Evolutionary conservation across 345 rosid species (phyloP).

Genomic region (Carallia brachiata): DNA sequence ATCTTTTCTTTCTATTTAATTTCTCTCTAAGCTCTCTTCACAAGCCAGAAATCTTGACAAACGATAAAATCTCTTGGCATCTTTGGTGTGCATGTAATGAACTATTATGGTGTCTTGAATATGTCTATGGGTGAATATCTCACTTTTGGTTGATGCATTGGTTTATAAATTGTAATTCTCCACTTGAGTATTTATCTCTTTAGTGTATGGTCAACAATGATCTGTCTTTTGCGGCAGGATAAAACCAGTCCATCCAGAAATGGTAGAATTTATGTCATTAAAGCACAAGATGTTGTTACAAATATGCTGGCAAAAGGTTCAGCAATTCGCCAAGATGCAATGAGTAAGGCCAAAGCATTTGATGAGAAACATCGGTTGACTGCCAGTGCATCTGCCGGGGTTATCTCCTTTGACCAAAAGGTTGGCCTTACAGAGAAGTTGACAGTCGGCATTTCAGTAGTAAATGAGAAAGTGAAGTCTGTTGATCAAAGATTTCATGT

Average conservation of each 20-base stretch:
- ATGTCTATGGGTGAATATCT: not conserved
- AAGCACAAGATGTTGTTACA: constrained; percentile 83
- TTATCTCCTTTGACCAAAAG: constrained; percentile 68
- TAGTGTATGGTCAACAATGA: not conserved
- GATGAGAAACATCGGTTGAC: constrained; percentile 81
- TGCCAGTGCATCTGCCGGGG: constrained; percentile 93
- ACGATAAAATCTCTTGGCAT: not conserved
- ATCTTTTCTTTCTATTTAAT: not conserved
- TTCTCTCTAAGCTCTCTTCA: not conserved
- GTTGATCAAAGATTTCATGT: constrained; percentile 95
- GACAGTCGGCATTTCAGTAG: constrained; percentile 75
- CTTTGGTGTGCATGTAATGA: not conserved
- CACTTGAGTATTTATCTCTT: not conserved
- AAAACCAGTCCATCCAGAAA: constrained; percentile 42
- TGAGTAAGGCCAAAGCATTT: constrained; percentile 91
- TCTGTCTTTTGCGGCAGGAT: constrained; percentile 42
- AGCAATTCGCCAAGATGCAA: constrained; percentile 83
- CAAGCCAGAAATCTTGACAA: not conserved
- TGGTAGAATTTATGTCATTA: constrained; percentile 68
- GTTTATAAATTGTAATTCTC: constrained; percentile 2
- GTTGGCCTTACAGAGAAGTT: constrained; percentile 85
- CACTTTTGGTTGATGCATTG: not conserved
- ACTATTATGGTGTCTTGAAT: not conserved
- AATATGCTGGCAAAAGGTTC: constrained; percentile 83
- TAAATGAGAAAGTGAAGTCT: constrained; percentile 89